phyloP scores from a whole-genome alignment of 345 rosid species.

The Luvunga scandens region DNA sequence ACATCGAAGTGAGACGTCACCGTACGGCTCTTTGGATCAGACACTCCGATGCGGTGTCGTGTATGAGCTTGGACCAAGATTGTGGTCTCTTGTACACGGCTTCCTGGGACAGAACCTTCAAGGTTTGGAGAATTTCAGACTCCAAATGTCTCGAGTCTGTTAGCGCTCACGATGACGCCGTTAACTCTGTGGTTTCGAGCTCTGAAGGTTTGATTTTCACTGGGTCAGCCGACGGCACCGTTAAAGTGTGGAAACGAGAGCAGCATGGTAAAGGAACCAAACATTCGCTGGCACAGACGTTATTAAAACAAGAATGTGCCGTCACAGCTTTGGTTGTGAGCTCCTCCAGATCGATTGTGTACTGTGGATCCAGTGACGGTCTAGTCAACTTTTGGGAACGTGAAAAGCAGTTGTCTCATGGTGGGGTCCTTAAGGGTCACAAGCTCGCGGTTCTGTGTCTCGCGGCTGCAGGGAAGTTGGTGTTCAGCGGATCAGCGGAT shows the following conservation, averaged over 20 bases:
- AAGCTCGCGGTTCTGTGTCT: constrained; percentile 89
- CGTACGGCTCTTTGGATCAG: constrained; percentile 86
- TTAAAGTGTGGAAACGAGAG: constrained; percentile 83
- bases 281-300: constrained; percentile 52
- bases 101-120: constrained; percentile 90
- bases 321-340: constrained; percentile 77
- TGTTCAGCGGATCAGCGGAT: constrained; percentile 94
- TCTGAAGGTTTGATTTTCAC: constrained; percentile 60
- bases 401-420: constrained; percentile 61
- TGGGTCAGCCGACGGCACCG: constrained; percentile 94
- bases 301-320: constrained; percentile 83
- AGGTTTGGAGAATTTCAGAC: constrained; percentile 88
- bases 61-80: constrained; percentile 69
- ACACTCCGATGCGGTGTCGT: constrained; percentile 86
- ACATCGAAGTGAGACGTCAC: constrained; percentile 65
- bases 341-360: constrained; percentile 43
- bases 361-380: constrained; percentile 93
- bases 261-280: constrained; percentile 47
- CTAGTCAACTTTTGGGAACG: constrained; percentile 84
- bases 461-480: constrained; percentile 61
- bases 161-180: constrained; percentile 91
- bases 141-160: constrained; percentile 86
- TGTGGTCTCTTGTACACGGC: constrained; percentile 74
- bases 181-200: constrained; percentile 64
- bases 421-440: constrained; percentile 82